Conservation (phyloP, 768 basidiomycete species). For the Flagelloscypha sp. region DNA sequence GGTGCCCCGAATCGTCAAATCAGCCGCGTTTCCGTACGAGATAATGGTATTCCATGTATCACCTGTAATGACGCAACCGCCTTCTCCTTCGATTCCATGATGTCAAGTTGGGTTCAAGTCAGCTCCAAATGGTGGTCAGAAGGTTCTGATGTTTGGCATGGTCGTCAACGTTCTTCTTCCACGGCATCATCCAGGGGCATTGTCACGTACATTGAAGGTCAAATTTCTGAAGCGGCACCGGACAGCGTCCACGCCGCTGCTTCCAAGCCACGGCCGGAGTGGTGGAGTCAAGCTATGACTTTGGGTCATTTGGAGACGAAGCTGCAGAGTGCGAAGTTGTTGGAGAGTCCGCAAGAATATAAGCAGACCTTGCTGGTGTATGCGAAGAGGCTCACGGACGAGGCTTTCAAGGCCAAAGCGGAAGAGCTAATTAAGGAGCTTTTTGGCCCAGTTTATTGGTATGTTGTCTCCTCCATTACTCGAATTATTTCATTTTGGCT, state of each 20-base stretch:
- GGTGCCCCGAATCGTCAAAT: conserved; percentile 52
- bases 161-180: conserved; percentile 44
- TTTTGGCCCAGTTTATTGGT: conserved; percentile 88
- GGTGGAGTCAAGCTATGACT: conserved; percentile 79
- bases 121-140: conserved; percentile 80
- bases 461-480: conserved; percentile 27
- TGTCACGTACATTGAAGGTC: conserved; percentile 44
- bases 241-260: conserved; percentile 24
- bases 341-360: conserved; percentile 85
- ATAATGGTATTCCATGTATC: conserved; percentile 75
- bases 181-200: conserved; percentile 38
- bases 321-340: conserved; percentile 59
- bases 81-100: conserved; percentile 67
- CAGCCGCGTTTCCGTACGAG: conserved; percentile 55
- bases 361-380: conserved; percentile 68
- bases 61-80: conserved; percentile 70
- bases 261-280: conserved; percentile 50
- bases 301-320: conserved; percentile 85
- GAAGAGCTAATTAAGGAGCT: conserved; percentile 90
- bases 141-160: conserved; percentile 79
- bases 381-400: conserved; percentile 80
- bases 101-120: conserved; percentile 66
- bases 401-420: conserved; percentile 79
- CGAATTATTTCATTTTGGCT: neutral
- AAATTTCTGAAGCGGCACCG: conserved; percentile 26